A percentile compares a stretch with the other conserved stretches of the same genome.
Conservation (phyloP, 805 yeast genomes). For the Suhomyces xylopsoci region DNA sequence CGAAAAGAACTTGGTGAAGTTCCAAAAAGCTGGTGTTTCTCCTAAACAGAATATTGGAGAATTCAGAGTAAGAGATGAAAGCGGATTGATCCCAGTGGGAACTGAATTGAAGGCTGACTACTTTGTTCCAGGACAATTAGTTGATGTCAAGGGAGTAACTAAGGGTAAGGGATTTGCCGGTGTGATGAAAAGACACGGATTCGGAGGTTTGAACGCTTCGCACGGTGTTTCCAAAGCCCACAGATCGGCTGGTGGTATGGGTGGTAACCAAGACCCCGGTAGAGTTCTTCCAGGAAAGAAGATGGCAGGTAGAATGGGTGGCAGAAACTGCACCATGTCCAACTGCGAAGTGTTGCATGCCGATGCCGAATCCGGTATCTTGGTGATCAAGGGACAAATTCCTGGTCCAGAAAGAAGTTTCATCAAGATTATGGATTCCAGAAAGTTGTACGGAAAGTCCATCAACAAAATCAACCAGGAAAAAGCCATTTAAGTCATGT, state of each 20-base stretch:
- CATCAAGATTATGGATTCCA: conserved; percentile 78
- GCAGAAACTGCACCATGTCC: conserved; percentile 64
- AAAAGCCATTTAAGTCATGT: conserved; percentile 6
- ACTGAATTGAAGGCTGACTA: conserved; percentile 78
- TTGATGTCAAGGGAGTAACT: conserved; percentile 73
- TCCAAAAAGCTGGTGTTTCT: conserved; percentile 72
- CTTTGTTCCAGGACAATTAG: conserved; percentile 77
- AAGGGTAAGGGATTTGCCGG: conserved; percentile 98
- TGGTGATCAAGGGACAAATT: conserved; percentile 83
- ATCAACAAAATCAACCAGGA: conserved; percentile 14
- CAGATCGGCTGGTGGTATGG: conserved; percentile 96
- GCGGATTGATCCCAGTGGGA: conserved; percentile 72
- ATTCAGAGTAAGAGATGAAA: conserved; percentile 68
- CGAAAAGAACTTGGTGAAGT: conserved; percentile 58
- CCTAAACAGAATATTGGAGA: conserved; percentile 78
- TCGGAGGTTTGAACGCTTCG: conserved; percentile 83
- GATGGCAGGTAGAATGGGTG: conserved; percentile 98
- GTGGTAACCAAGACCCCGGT: conserved; percentile 94
- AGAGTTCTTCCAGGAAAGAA: conserved; percentile 94
- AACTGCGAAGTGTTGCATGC: conserved; percentile 75
- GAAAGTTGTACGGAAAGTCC: conserved; percentile 47
- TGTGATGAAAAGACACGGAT: conserved; percentile 94
- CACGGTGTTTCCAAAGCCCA: conserved; percentile 95
- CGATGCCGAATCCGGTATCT: conserved; percentile 76
- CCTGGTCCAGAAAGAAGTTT: conserved; percentile 82